Conservation (phyloP, 371 early-diverging fungal genomes). For the Entomophthora muscae region DNA sequence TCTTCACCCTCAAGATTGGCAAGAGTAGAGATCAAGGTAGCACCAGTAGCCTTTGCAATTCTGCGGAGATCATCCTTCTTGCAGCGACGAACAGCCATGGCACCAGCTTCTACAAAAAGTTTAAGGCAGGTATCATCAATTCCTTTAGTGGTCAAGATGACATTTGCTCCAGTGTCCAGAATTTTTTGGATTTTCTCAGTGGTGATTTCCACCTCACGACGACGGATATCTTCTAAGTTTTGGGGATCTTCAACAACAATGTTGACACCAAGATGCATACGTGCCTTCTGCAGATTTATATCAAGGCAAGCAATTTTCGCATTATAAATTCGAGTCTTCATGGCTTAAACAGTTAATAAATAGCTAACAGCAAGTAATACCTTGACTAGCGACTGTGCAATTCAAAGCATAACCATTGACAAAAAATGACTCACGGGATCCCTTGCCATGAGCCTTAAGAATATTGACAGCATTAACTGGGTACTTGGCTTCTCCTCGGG, state of each 20-base stretch:
- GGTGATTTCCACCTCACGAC: constrained; percentile 92
- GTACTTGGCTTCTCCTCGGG: constrained; percentile 81
- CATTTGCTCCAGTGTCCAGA: constrained; percentile 92
- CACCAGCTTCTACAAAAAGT: constrained; percentile 90
- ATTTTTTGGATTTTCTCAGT: constrained; percentile 93
- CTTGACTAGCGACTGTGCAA: constrained; percentile 93
- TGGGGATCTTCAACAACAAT: constrained; percentile 97
- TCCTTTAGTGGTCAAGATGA: constrained; percentile 97
- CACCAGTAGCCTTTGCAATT: constrained; percentile 96
- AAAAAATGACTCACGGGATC: constrained; percentile 78
- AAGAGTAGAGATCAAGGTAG: constrained; percentile 88
- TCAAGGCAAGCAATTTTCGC: constrained; percentile 99
- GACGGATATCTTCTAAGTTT: constrained; percentile 94
- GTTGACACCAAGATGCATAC: constrained; percentile 96
- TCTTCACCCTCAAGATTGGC: constrained; percentile 97
- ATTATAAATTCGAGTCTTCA: constrained; percentile 70
- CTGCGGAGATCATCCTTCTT: constrained; percentile 95
- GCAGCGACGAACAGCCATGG: constrained; percentile 90
- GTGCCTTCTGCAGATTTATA: constrained; percentile 98
- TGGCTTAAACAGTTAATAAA: constrained; percentile 29
- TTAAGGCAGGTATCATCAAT: constrained; percentile 98
- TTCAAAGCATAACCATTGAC: constrained; percentile 97
- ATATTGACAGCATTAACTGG: constrained; percentile 97
- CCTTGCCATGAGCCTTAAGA: constrained; percentile 97
- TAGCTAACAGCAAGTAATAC: constrained; percentile 7